Base-by-base conservation (phyloP, 1,139 yeast genomes). In the Hyphopichia buzzinii region DNA sequence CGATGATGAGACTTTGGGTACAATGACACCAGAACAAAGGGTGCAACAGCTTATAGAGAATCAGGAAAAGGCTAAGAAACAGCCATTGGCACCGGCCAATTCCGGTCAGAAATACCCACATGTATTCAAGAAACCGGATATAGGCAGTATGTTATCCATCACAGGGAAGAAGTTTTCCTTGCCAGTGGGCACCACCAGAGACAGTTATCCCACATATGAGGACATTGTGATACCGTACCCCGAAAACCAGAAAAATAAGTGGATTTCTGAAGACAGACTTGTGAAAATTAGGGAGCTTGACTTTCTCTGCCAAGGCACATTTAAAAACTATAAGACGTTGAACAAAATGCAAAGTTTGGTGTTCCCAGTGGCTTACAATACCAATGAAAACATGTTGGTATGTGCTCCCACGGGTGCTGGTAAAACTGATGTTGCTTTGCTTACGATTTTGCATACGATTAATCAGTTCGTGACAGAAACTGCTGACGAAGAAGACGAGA, bases 391-490 rank as follows among this genome's bases (percentile, higher is more conserved):
- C 52, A 85, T 94, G 96, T 71, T 92, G 35, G 90, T 92, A 2
- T 92, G 98, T 77, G 99, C 99, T 0, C 99, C 99, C 2, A 92
- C 99, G 0, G 98, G 99, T 72, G 97, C 98, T 6, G 99, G 99
- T 74, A 92, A 92, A 55, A 94, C 99, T 0, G 97, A 94, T 58
- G 96, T 94, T 28, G 99, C 99, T 0, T 65, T 94, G 50, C 64
- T 92, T 29, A 73, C 97, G 0, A 81, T 92, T 50, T 67, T 94
- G 37, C 87, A 84, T 49, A 78, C 94, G 0, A 83, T 92, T n/a
- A 77, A 81, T 30, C 92, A 87, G 52, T 79, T 65, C 49, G 64
- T 73, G 8, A 72, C 71, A 24, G 84, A 66, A 53, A 54, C 62
- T 19, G 58, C 45, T 56, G 69, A 58, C 38, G 75, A 73, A 14